Base-by-base conservation (phyloP, 352 stramenopile genomes). In the Aphanomyces invadans region DNA sequence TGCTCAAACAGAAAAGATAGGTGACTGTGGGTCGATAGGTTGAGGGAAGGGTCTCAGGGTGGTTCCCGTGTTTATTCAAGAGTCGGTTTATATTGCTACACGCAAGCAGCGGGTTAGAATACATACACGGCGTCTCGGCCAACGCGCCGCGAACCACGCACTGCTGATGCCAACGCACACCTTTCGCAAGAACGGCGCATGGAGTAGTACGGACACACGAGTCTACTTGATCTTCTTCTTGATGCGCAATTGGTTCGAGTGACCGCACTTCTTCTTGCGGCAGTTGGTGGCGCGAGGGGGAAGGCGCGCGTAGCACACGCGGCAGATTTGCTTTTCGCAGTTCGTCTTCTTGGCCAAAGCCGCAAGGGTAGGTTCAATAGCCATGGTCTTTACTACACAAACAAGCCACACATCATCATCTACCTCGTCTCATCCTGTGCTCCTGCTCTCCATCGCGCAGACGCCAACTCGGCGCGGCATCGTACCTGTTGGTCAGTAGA, bases 141-240 rank as follows among this genome's bases (percentile, higher is more conserved):
- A 52, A 52, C 36, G 36, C 36, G 36, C 36, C 36, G 44, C 44
- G 44, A n/a, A 25, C 44, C 12, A 52, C 44, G 23, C 44, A 52
- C 49, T 38, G 29, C 49, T 29, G 64, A 73, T 38, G 29, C 49
- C 49, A 70, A 73, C 68, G n/a, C 59, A 70, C 48, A 32, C 59
- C 23, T n/a, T n/a, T n/a, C n/a, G n/a, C n/a, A n/a, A 57, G 56
- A 51, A 54, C 44, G n/a, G 62, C 60, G 52, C 54, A 42, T 56
- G 5, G 39, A 44, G 60, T 57, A 65, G 36, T 42, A 15, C 36
- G 31, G 26, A 45, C 62, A 32, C 38, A 32, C 36, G 54, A 62
- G 51, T 85, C 96, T 99, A 99, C 88, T 99, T 99, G 72, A 99
- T 89, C 90, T 99, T 99, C 90, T 99, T 99, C 97, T 99, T 99